These are phyloP conservation scores for Clitoria ternatea DNA, from an alignment of 306 rosid genomes.

Conservation along the genomic window DNA sequence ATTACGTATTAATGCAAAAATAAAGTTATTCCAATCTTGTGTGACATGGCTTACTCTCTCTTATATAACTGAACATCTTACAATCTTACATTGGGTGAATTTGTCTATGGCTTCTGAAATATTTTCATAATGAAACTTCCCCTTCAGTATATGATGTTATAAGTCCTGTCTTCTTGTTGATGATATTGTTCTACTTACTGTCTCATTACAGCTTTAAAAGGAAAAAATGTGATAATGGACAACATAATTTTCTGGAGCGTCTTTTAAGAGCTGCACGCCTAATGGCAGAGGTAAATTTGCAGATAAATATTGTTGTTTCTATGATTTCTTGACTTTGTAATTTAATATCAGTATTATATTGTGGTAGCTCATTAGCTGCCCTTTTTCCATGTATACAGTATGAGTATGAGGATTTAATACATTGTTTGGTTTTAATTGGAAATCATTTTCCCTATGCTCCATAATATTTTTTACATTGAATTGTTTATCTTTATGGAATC, in stretches of 20 bases:
- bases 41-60: not conserved
- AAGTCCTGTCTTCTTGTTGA: not conserved
- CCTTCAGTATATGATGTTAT: not conserved
- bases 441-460: not conserved
- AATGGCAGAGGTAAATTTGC: slow-evolving; percentile 60
- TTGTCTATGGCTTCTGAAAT: not conserved
- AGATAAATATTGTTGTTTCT: not conserved
- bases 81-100: not conserved
- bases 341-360: not conserved
- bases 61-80: not conserved
- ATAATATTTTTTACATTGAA: too few species aligned
- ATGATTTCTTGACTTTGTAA: not conserved
- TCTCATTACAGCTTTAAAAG: slow-evolving; percentile 64
- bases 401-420: not conserved
- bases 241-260: too few species aligned
- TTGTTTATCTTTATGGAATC: not conserved
- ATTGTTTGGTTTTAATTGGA: not conserved
- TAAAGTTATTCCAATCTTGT: too few species aligned
- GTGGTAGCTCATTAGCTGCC: not conserved
- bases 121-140: slow-evolving; percentile 2
- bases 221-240: slow-evolving; percentile 71
- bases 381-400: not conserved
- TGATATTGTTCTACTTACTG: slow-evolving; percentile 9
- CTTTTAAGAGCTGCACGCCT: slow-evolving; percentile 73
- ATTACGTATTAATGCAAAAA: not conserved